These are phyloP conservation scores for Fraxinus albicans DNA, from an alignment of 305 asterid species.

Conservation along the genomic window DNA sequence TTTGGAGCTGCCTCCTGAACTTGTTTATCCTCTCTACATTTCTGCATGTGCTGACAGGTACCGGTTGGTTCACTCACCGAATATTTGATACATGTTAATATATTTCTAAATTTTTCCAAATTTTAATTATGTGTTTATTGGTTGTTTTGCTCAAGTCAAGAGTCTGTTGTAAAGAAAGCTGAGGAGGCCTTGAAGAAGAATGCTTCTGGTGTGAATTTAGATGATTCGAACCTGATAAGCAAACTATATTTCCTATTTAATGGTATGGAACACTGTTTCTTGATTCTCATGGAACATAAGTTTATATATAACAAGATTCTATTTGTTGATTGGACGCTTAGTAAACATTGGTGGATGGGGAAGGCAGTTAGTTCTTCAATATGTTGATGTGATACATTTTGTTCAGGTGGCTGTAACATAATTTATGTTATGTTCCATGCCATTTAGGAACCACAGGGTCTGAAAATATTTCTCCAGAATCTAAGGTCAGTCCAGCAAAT, in stretches of 20 bases:
- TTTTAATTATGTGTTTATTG: conserved; percentile 28
- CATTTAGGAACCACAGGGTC: conserved; percentile 65
- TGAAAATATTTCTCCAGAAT: conserved; percentile 63
- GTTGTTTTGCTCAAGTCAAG: conserved; percentile 57
- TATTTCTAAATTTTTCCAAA: background rate
- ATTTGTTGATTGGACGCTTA: conserved; percentile 11
- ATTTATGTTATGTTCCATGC: conserved; percentile 29
- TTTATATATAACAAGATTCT: conserved; percentile 14
- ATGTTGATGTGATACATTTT: conserved; percentile 13
- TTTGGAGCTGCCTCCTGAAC: conserved; percentile 78
- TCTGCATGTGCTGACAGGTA: conserved; percentile 91
- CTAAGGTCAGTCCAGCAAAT: conserved; percentile 65
- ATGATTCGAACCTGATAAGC: conserved; percentile 67
- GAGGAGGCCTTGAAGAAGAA: conserved; percentile 92
- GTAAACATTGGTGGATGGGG: conserved; percentile 16
- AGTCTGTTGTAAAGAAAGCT: conserved; percentile 73
- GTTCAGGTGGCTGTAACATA: conserved; percentile 9
- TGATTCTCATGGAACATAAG: conserved; percentile 8
- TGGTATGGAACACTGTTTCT: conserved; percentile 50
- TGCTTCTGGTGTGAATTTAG: conserved; percentile 75
- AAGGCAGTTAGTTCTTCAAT: conserved; percentile 16
- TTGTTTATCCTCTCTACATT: conserved; percentile 75
- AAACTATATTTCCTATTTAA: conserved; percentile 72
- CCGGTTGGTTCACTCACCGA: conserved; percentile 16
- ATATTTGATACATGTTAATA: conserved; percentile 11